Conservation (phyloP, 495 filamentous ascomycete genomes). For the Penicillium nucicola region DNA sequence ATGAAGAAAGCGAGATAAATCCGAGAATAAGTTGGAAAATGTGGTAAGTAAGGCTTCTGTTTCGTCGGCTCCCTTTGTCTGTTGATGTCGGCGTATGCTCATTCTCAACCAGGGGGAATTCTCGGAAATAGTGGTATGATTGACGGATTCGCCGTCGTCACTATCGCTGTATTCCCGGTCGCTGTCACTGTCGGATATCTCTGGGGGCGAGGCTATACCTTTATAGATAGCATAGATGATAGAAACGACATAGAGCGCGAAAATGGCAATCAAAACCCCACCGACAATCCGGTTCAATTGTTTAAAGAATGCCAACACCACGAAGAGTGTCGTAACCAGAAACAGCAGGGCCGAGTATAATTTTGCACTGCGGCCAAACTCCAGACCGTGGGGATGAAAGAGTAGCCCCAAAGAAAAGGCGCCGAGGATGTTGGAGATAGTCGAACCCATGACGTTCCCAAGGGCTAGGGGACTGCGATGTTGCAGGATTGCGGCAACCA, state of each 20-base stretch:
- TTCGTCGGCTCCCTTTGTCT: too few relatives aligned
- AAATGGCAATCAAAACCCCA: slow-evolving; percentile 36
- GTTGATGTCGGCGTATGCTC: too few relatives aligned
- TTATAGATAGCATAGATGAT: slow-evolving; percentile 44
- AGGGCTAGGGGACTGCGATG: slow-evolving; percentile 48
- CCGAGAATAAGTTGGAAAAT: slow-evolving; percentile 45
- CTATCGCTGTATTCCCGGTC: slow-evolving; percentile 19
- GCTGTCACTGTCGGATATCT: slow-evolving; percentile 34
- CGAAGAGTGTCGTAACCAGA: slow-evolving; percentile 34
- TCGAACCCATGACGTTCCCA: slow-evolving; percentile 54
- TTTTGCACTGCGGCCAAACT: slow-evolving; percentile 45
- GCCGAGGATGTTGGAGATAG: slow-evolving; percentile 55
- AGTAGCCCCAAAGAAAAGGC: slow-evolving; percentile 54
- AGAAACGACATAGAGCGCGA: slow-evolving; percentile 46
- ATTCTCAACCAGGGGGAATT: too few relatives aligned
- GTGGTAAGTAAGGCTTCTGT: slow-evolving; percentile 27
- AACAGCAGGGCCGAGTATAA: slow-evolving; percentile 44
- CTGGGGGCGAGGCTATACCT: slow-evolving; percentile 36
- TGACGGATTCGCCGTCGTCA: not conserved
- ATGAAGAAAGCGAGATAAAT: slow-evolving; percentile 44
- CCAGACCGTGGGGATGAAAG: slow-evolving; percentile 20
- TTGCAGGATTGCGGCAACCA: slow-evolving; percentile 45
- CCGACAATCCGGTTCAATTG: slow-evolving; percentile 30
- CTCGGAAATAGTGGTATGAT: too few relatives aligned
- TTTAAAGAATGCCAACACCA: slow-evolving; percentile 27